Evolutionary conservation across 345 rosid species (phyloP).

Genomic region (Populus euphratica): DNA sequence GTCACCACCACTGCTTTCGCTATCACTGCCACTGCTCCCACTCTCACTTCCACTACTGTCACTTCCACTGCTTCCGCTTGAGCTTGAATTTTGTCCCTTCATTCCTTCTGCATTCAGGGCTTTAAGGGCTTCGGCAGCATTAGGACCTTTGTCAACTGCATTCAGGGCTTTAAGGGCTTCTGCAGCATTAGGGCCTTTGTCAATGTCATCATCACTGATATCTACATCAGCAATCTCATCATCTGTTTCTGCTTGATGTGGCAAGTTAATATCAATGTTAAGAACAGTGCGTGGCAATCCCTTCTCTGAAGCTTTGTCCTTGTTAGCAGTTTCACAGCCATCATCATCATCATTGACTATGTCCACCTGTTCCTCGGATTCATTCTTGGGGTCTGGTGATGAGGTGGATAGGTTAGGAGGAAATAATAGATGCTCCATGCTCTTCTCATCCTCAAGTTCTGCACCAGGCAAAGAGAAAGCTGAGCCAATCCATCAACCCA

Average conservation of each 20-base stretch:
- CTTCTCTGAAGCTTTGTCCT: conserved; percentile 24
- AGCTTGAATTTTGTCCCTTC: conserved; percentile 14
- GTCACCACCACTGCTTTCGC: conserved; percentile 34
- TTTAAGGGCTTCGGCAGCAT: conserved; percentile 29
- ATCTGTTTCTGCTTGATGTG: conserved; percentile 23
- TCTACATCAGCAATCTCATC: conserved; percentile 47
- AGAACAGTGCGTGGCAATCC: conserved; percentile 29
- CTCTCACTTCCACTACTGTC: conserved; percentile 14
- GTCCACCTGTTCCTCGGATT: conserved; percentile 46
- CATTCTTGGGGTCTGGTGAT: conserved; percentile 28
- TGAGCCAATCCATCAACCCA: not conserved
- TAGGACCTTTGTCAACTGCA: conserved; percentile 13
- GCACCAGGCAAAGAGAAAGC: conserved; percentile 9
- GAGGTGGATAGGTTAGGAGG: conserved; percentile 20
- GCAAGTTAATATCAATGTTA: conserved; percentile 48
- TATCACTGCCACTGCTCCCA: conserved; percentile 28
- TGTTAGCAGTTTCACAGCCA: conserved; percentile 13
- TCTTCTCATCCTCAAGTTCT: conserved; percentile 33
- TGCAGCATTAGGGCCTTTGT: conserved; percentile 25
- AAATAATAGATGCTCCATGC: conserved; percentile 12
- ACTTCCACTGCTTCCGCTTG: conserved; percentile 18
- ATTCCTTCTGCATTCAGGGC: conserved; percentile 25
- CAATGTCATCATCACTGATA: conserved; percentile 30
- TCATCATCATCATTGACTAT: conserved; percentile 32
- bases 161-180: conserved; percentile 18